These are phyloP conservation scores for Syzygium grande DNA, from an alignment of 345 rosid genomes.

Conservation along the genomic window DNA sequence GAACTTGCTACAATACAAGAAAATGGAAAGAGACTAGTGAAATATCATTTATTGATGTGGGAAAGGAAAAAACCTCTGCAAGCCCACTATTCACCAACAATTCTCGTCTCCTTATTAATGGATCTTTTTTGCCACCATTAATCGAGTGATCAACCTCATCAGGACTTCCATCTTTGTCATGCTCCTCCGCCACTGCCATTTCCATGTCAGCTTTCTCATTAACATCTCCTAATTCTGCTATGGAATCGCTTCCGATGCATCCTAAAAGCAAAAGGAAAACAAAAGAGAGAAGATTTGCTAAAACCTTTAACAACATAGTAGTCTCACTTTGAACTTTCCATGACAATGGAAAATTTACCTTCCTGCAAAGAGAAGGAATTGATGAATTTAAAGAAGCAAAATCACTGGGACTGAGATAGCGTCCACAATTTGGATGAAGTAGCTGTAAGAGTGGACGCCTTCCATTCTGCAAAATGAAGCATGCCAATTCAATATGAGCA, in stretches of 20 bases:
- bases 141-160: slow-evolving; percentile 16
- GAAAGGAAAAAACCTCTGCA: slow-evolving; percentile 50
- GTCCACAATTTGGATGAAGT: slow-evolving; percentile 71
- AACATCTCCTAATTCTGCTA: slow-evolving; percentile 17
- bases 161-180: slow-evolving; percentile 9
- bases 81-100: slow-evolving; percentile 72
- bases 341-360: slow-evolving; percentile 27
- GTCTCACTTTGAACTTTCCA: slow-evolving; percentile 1
- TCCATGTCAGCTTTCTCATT: slow-evolving; percentile 9
- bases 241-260: slow-evolving; percentile 30
- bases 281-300: background rate
- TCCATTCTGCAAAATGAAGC: slow-evolving; percentile 45
- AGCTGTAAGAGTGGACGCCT: slow-evolving; percentile 72
- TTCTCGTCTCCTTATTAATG: slow-evolving; percentile 66
- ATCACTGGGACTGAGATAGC: slow-evolving; percentile 72
- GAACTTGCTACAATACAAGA: background rate
- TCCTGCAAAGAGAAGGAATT: slow-evolving; percentile 50
- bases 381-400: slow-evolving; percentile 53
- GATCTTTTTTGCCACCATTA: slow-evolving; percentile 73
- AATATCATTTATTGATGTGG: background rate
- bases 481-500: background rate
- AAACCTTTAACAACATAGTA: background rate
- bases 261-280: slow-evolving; percentile 24
- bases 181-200: slow-evolving; percentile 7
- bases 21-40: background rate